These are phyloP conservation scores for Penicillium sp. DNA, from an alignment of 2,329 filamentous ascomycete genomes.

Conservation along the genomic window DNA sequence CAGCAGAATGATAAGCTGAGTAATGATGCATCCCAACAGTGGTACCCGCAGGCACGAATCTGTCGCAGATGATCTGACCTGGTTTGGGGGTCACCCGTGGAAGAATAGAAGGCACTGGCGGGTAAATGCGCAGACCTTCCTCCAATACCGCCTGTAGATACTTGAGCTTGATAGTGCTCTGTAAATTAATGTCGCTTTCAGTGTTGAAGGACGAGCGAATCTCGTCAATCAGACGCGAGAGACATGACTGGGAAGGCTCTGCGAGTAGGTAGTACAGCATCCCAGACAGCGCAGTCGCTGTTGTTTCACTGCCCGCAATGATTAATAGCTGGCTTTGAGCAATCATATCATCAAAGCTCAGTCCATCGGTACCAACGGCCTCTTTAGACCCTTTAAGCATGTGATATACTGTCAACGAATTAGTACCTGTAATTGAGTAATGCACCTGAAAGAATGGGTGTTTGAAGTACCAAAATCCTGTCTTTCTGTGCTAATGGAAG, in stretches of 20 bases:
- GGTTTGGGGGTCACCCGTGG: background rate
- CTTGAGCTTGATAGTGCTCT: constrained; percentile 23
- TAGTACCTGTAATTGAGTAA: background rate
- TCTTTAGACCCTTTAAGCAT: constrained; percentile 23
- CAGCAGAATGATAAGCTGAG: constrained; percentile 40
- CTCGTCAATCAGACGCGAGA: constrained; percentile 20
- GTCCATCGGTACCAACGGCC: constrained; percentile 12
- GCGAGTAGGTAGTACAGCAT: constrained; percentile 28
- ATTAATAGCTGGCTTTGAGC: constrained; percentile 13
- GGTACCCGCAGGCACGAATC: constrained; percentile 31
- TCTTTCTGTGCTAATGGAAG: constrained; percentile 16
- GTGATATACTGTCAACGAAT: constrained; percentile 9
- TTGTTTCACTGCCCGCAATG: constrained; percentile 37
- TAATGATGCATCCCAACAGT: constrained; percentile 43
- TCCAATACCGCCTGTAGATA: constrained; percentile 45
- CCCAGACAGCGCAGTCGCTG: constrained; percentile 38
- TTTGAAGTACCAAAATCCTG: constrained; percentile 13
- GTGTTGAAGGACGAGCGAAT: constrained; percentile 21
- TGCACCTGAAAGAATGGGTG: background rate
- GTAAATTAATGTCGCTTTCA: constrained; percentile 29
- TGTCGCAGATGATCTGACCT: constrained; percentile 23
- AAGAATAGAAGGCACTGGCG: constrained; percentile 27
- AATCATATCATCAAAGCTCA: constrained; percentile 7
- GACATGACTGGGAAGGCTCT: constrained; percentile 13
- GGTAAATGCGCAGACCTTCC: constrained; percentile 43